Percentiles rank a stretch among this genome's conserved stretches.
phyloP scores from a whole-genome alignment of 1,139 yeast species.

The Kodamaea alishanica region DNA sequence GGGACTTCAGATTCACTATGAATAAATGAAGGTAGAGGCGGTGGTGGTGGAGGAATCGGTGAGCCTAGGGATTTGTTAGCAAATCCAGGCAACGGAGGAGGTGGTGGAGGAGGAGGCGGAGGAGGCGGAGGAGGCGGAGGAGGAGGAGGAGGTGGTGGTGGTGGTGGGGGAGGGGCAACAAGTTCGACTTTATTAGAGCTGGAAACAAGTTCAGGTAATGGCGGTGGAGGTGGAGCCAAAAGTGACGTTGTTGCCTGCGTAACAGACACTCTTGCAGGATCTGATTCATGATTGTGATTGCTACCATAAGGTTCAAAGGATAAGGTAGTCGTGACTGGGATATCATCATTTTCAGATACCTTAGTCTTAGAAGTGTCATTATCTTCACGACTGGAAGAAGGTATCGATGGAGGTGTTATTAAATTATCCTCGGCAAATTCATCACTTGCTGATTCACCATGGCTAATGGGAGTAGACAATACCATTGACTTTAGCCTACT shows the following conservation, averaged over 20 bases:
- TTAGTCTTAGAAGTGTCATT: no score
- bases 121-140: constrained; percentile 9
- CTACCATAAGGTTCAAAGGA: no score
- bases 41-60: constrained; percentile 27
- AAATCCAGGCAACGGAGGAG: constrained; percentile 22
- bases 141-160: constrained; percentile 26
- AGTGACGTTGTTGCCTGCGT: not conserved
- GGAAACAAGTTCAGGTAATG: constrained; percentile 7
- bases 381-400: no score
- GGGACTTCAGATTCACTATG: constrained; percentile 8
- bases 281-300: not conserved
- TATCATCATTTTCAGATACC: no score
- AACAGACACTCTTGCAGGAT: not conserved
- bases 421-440: no score
- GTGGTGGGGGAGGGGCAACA: constrained; percentile 20
- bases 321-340: no score
- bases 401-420: no score
- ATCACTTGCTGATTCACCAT: no score
- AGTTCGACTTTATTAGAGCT: constrained; percentile 1
- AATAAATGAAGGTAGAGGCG: constrained; percentile 29
- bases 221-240: constrained; percentile 14
- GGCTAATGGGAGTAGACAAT: no score
- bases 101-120: constrained; percentile 23
- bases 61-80: constrained; percentile 1
- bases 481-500: no score